Percentiles rank a stretch among this genome's conserved stretches.
These are phyloP conservation scores for Vigna hirtella DNA, from an alignment of 306 rosid genomes.

Conservation along the genomic window DNA sequence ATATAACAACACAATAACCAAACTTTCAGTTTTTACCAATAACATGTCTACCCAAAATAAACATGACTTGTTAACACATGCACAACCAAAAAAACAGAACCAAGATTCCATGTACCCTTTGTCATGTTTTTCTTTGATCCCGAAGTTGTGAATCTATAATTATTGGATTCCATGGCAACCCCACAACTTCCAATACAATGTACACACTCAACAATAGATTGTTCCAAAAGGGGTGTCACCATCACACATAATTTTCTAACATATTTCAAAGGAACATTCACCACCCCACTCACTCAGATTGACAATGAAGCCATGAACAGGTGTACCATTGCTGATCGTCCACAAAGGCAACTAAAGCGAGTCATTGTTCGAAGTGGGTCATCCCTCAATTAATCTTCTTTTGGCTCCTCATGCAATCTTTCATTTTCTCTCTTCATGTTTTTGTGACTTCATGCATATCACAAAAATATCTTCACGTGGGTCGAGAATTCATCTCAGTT, in stretches of 20 bases:
- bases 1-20: too few relatives aligned
- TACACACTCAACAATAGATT: not conserved
- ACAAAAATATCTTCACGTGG: constrained; percentile 33
- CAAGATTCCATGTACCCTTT: not conserved
- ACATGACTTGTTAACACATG: too few relatives aligned
- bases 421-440: constrained; percentile 31
- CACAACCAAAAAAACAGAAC: not conserved
- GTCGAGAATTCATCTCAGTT: not conserved
- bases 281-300: constrained; percentile 16
- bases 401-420: not conserved
- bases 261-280: not conserved
- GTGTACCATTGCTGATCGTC: constrained; percentile 36
- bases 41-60: too few relatives aligned
- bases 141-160: constrained; percentile 19
- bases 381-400: constrained; percentile 37
- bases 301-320: constrained; percentile 35
- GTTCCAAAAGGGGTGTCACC: not conserved
- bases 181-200: not conserved
- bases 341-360: not conserved
- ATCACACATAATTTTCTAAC: not conserved
- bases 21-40: too few relatives aligned
- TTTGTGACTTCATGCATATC: constrained; percentile 9
- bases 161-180: constrained; percentile 9
- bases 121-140: not conserved
- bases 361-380: constrained; percentile 37